Base-by-base conservation (phyloP, 106 monocot genomes). In the Apostasia shenzhenica region DNA sequence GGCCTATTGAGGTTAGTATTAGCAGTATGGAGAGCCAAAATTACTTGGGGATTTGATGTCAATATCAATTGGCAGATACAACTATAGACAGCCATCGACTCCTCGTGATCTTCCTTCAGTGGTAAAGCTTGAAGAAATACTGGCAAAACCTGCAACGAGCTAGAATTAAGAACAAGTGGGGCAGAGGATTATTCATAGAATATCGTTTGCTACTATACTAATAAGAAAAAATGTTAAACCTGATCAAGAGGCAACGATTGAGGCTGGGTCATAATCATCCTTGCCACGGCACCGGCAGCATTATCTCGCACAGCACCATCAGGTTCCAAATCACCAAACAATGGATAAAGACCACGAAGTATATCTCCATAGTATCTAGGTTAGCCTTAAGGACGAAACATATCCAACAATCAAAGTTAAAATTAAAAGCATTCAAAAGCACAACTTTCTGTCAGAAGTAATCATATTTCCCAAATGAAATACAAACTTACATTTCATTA, bases 211-310 rank as follows among this genome's bases (percentile, higher is more conserved):
- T 60, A 0, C 13, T 6, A 46, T 8, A 62, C 4, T 26, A 5
- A 1, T 42, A 56, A 66, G 40, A 48, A 48, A 68, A 45, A 40
- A 50, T 63, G 57, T 47, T 39, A 40, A 63, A 95, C 95, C 89
- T 99, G 99, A 61, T 81, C 81, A 9, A 99, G 79, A 73, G 87
- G 99, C 73, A 99, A 54, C 53, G 92, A 89, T 48, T 99, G 90
- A 65, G 99, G 93, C 55, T 93, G 90, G 50, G 80, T 87, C 85
- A 85, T 88, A 71, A 99, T 93, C 99, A 99, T 99, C 76, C 99
- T 83, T 73, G 93, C 92, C 68, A 99, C 76, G 46, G 99, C 99
- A 68, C 99, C 93, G 43, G 89, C 86, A 75, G 93, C 99, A 85
- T 99, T 99, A 67, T 99, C 99, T 83, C 81, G 81, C n/a, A 90